Percentiles rank a stretch among this genome's conserved stretches.
Evolutionary conservation across 371 early-diverging fungal genomes (phyloP).

Genomic region (Syncephalastrum monosporum): DNA sequence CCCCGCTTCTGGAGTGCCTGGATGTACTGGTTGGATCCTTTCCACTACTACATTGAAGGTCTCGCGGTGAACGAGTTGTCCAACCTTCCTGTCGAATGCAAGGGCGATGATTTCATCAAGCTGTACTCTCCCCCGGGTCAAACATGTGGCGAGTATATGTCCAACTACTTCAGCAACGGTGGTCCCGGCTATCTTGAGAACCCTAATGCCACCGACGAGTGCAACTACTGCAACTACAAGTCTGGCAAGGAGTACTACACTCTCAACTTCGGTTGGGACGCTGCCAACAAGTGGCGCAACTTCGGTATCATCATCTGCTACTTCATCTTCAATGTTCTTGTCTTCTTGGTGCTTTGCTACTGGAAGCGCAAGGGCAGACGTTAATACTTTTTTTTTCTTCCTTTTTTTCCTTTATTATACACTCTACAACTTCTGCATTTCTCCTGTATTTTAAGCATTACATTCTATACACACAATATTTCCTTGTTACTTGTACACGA

Average conservation of each 20-base stretch:
- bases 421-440: too few species aligned
- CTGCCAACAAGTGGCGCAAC: slow-evolving; percentile 66
- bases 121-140: slow-evolving; percentile 56
- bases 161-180: slow-evolving; percentile 36
- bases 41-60: slow-evolving; percentile 71
- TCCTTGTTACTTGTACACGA: too few species aligned
- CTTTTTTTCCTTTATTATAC: slow-evolving; percentile 3
- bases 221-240: slow-evolving; percentile 60
- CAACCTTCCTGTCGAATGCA: slow-evolving; percentile 45
- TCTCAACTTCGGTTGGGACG: slow-evolving; percentile 22
- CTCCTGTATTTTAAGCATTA: slow-evolving; percentile 6
- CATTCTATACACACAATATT: not conserved
- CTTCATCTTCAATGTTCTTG: slow-evolving; percentile 44
- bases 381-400: slow-evolving; percentile 10
- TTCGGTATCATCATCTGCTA: slow-evolving; percentile 54
- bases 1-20: slow-evolving; percentile 67
- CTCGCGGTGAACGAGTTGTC: slow-evolving; percentile 63
- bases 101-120: slow-evolving; percentile 36
- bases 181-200: slow-evolving; percentile 58
- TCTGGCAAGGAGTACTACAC: slow-evolving; percentile 54
- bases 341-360: slow-evolving; percentile 27
- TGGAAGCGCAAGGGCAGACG: slow-evolving; percentile 20
- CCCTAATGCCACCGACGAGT: slow-evolving; percentile 40
- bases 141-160: slow-evolving; percentile 57
- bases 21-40: slow-evolving; percentile 69